Base-by-base conservation (phyloP, 169 alveolate species). In the Theileria orientalis region DNA sequence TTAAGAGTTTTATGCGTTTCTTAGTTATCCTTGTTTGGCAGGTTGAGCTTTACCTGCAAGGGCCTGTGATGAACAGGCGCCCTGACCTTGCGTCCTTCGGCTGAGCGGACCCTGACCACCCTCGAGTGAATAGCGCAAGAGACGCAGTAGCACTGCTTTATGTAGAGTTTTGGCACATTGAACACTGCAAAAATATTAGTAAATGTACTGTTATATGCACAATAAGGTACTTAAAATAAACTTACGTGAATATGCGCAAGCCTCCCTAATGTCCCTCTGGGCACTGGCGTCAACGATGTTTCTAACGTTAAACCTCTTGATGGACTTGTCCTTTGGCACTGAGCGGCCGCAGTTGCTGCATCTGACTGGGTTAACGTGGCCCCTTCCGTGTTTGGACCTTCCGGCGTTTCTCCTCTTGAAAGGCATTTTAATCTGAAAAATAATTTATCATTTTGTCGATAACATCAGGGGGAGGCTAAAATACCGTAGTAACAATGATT, bases 71-170 rank as follows among this genome's bases (percentile, higher is more conserved):
- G 88, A 7, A 72, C 80, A 41, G 29, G 60, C 62, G 88, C 61
- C 74, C 88, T 51, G 78, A 80, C 72, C 87, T 92, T 94, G 91
- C 98, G 94, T 75, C 93, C 95, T 59, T 84, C 92, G 59, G 90
- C 92, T 66, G 95, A 87, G 74, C 98, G 83, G 37, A 94, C 98
- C 69, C 99, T 95, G 32, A 98, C 99, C 64, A 98, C 96, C 66
- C 99, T 96, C 61, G 99, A 96, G 96, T 97, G 99, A 87, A 98
- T 97, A 47, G 99, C 99, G 85, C 99, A 98, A 62, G 99, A 96
- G 32, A 98, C 97, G 95, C 99, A 98, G 90, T 98, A 98, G 80
- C 96, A 94, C 93, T 94, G 98, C 94, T 98, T 98, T 85, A 96
- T 96, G 95, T 96, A 98, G 88, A 98, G 93, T 92, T 96, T 97